These are phyloP conservation scores for Mycena citricolor DNA, from an alignment of 1,284 basidiomycete genomes.

Conservation along the genomic window DNA sequence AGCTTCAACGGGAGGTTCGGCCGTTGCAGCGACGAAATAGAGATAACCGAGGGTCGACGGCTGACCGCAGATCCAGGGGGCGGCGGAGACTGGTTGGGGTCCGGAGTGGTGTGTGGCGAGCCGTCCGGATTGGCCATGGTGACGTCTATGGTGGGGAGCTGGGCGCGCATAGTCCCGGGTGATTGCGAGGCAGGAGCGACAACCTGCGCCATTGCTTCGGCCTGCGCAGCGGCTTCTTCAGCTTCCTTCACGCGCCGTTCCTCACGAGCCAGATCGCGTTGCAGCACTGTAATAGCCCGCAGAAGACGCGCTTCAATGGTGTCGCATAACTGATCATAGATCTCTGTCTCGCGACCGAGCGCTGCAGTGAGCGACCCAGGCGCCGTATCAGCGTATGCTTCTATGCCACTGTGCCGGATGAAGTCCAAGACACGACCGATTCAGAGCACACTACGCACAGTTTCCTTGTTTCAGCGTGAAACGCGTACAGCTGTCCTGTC, in stretches of 20 bases:
- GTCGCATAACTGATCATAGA: conserved; percentile 76
- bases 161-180: conserved; percentile 28
- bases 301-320: conserved; percentile 69
- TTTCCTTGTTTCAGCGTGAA: conserved; percentile 61
- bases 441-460: conserved; percentile 45
- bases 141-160: conserved; percentile 28
- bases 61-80: conserved; percentile 23
- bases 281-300: conserved; percentile 66
- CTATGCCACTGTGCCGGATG: conserved; percentile 45
- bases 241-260: conserved; percentile 52
- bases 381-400: conserved; percentile 58
- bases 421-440: background rate
- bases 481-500: conserved; percentile 66
- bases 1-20: conserved; percentile 68
- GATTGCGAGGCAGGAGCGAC: conserved; percentile 32
- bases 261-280: conserved; percentile 64
- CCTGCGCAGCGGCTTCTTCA: conserved; percentile 38
- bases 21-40: conserved; percentile 72
- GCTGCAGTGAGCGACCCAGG: conserved; percentile 61
- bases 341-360: conserved; percentile 69
- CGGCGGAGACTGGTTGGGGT: conserved; percentile 32
- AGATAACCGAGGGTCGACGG: conserved; percentile 71
- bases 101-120: conserved; percentile 33
- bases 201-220: conserved; percentile 28
- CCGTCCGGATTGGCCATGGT: conserved; percentile 30